These are phyloP conservation scores for Apiotrichum sp. DNA, from an alignment of 1,284 basidiomycete species.

Conservation along the genomic window DNA sequence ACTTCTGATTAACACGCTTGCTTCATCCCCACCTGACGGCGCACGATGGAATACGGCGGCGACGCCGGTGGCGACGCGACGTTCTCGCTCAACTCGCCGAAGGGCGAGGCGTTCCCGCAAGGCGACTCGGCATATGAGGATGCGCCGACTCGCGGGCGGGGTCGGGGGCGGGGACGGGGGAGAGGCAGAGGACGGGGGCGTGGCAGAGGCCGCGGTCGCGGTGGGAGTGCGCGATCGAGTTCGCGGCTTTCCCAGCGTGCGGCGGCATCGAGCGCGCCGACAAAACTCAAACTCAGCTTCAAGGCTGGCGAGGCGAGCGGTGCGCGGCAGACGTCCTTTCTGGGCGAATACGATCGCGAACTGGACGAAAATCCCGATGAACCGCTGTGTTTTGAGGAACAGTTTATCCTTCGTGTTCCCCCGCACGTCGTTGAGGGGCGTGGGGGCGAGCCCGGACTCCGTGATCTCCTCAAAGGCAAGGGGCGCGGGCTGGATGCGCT, in stretches of 20 bases:
- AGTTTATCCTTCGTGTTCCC: conserved; percentile 89
- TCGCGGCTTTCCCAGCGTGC: conserved; percentile 16
- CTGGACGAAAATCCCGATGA: conserved; percentile 90
- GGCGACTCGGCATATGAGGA: neutral
- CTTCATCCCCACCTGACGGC: too few species aligned
- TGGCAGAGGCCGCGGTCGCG: conserved; percentile 11
- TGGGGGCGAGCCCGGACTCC: conserved; percentile 55
- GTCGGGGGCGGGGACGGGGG: conserved; percentile 18
- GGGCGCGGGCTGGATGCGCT: conserved; percentile 72
- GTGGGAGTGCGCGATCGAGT: conserved; percentile 6
- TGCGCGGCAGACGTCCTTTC: conserved; percentile 57
- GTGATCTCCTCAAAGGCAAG: conserved; percentile 71
- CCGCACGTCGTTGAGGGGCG: conserved; percentile 52
- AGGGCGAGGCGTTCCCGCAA: neutral
- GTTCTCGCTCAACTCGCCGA: conserved; percentile 1
- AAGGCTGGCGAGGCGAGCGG: conserved; percentile 24
- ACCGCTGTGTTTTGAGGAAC: conserved; percentile 87
- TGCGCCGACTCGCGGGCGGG: conserved; percentile 5
- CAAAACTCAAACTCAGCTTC: conserved; percentile 38
- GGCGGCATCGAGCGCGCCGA: conserved; percentile 6
- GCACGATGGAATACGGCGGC: too few species aligned
- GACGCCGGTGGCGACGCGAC: neutral
- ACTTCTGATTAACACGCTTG: too few species aligned
- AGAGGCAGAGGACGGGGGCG: conserved; percentile 14
- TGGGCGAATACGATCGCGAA: conserved; percentile 86